These are phyloP conservation scores for Trichothecium roseum DNA, from an alignment of 2,329 filamentous ascomycete genomes.

Conservation along the genomic window DNA sequence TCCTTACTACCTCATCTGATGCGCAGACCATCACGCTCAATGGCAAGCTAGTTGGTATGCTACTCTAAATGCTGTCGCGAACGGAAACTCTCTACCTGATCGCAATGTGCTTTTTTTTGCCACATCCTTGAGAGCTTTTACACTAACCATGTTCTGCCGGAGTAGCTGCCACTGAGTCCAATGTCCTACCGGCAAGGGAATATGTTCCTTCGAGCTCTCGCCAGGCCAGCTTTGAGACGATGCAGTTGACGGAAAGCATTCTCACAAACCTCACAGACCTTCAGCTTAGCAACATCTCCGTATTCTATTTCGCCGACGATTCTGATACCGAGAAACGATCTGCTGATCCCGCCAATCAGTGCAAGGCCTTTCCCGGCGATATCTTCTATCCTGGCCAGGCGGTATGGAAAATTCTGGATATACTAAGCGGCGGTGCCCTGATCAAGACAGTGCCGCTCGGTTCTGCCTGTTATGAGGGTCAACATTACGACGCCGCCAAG, in stretches of 20 bases:
- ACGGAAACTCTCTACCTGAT: background rate
- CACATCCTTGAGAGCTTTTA: background rate
- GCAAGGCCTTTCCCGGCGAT: slow-evolving; percentile 19
- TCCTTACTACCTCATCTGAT: slow-evolving; percentile 7
- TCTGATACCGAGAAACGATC: slow-evolving; percentile 1
- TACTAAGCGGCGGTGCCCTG: slow-evolving; percentile 19
- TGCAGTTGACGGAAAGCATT: slow-evolving; percentile 23
- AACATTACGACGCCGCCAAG: slow-evolving; percentile 14
- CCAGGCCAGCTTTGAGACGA: slow-evolving; percentile 10
- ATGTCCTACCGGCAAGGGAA: slow-evolving; percentile 7
- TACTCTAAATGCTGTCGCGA: background rate
- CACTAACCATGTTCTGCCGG: background rate
- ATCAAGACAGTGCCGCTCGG: slow-evolving; percentile 21
- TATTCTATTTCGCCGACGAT: slow-evolving; percentile 21
- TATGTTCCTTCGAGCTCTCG: slow-evolving; percentile 7
- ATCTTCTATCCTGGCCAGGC: slow-evolving; percentile 12
- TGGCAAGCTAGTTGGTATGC: slow-evolving; percentile 13
- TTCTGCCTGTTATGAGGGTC: slow-evolving; percentile 19
- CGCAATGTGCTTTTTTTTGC: background rate
- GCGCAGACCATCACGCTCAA: slow-evolving; percentile 15
- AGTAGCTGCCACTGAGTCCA: slow-evolving; percentile 8
- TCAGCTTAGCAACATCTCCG: slow-evolving; percentile 16
- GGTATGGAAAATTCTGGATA: slow-evolving; percentile 21
- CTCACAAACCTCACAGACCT: slow-evolving; percentile 19
- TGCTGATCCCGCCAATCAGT: slow-evolving; percentile 4